These are phyloP conservation scores for Dalbergia oliveri DNA, from an alignment of 306 rosid species.

Conservation along the genomic window DNA sequence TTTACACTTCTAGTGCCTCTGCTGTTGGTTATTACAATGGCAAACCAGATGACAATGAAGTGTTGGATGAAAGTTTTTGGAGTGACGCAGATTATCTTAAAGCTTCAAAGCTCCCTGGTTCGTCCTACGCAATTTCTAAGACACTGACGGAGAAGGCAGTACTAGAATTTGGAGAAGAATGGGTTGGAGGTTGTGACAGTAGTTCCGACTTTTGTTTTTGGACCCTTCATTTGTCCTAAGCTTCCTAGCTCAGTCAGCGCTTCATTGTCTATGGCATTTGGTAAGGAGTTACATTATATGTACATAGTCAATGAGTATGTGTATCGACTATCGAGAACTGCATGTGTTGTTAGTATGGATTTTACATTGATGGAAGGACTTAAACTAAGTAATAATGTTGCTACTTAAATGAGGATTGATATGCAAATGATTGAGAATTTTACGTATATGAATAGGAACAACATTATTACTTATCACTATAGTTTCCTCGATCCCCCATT, in stretches of 20 bases:
- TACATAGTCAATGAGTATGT: too few species aligned
- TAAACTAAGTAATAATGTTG: too few species aligned
- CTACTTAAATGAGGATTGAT: too few species aligned
- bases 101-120: conserved; percentile 24
- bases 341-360: too few species aligned
- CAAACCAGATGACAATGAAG: background rate
- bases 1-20: conserved; percentile 67
- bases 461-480: too few species aligned
- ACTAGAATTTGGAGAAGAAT: conserved; percentile 60
- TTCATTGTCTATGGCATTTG: conserved; percentile 49
- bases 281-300: conserved; percentile 29
- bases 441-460: too few species aligned
- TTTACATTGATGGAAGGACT: too few species aligned
- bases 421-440: too few species aligned
- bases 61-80: conserved; percentile 66
- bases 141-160: conserved; percentile 68
- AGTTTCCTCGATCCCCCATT: too few species aligned
- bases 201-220: conserved; percentile 58
- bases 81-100: conserved; percentile 52
- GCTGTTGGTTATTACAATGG: conserved; percentile 44
- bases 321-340: too few species aligned
- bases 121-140: conserved; percentile 59
- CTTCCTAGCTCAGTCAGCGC: conserved; percentile 54
- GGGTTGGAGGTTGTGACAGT: conserved; percentile 71
- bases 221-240: conserved; percentile 70